Evolutionary conservation across 371 early-diverging fungal species (phyloP).

Genomic region (Lichtheimia corymbifera): DNA sequence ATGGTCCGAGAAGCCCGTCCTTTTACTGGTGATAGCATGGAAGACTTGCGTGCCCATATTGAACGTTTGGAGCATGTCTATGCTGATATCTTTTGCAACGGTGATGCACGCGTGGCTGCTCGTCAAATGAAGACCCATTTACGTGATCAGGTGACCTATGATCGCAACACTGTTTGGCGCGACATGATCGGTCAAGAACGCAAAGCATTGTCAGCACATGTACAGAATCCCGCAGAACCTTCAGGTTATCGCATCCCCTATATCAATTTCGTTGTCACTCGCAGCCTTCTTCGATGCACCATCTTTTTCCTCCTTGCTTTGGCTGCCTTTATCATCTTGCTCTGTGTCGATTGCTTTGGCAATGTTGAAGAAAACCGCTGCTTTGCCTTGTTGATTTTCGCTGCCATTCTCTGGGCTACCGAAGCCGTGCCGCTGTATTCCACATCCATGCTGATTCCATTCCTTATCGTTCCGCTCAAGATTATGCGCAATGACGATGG

Average conservation of each 20-base stretch:
- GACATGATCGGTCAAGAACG: slow-evolving; percentile 81
- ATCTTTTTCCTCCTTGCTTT: slow-evolving; percentile 50
- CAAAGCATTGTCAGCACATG: slow-evolving; percentile 51
- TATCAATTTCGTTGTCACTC: slow-evolving; percentile 20
- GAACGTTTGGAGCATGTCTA: slow-evolving; percentile 62
- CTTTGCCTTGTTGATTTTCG: slow-evolving; percentile 66
- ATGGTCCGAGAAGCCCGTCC: slow-evolving; percentile 63
- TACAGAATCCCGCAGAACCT: slow-evolving; percentile 44
- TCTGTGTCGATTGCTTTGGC: slow-evolving; percentile 60
- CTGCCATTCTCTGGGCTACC: slow-evolving; percentile 73
- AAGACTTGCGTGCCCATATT: slow-evolving; percentile 50
- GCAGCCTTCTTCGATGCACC: slow-evolving; percentile 25
- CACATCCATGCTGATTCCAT: slow-evolving; percentile 78
- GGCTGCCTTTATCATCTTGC: slow-evolving; percentile 53
- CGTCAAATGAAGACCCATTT: slow-evolving; percentile 68
- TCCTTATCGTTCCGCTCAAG: slow-evolving; percentile 70
- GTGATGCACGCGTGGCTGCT: slow-evolving; percentile 53
- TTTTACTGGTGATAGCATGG: slow-evolving; percentile 58
- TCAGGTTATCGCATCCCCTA: slow-evolving; percentile 41
- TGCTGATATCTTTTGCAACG: slow-evolving; percentile 63
- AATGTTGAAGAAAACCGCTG: slow-evolving; percentile 66
- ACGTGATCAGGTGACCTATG: slow-evolving; percentile 74
- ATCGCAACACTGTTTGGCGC: slow-evolving; percentile 82
- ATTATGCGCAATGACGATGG: slow-evolving; percentile 66
- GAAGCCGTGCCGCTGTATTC: slow-evolving; percentile 84